These are phyloP conservation scores for Trypanosoma congolense DNA, from an alignment of 208 protist species.

Conservation along the genomic window DNA sequence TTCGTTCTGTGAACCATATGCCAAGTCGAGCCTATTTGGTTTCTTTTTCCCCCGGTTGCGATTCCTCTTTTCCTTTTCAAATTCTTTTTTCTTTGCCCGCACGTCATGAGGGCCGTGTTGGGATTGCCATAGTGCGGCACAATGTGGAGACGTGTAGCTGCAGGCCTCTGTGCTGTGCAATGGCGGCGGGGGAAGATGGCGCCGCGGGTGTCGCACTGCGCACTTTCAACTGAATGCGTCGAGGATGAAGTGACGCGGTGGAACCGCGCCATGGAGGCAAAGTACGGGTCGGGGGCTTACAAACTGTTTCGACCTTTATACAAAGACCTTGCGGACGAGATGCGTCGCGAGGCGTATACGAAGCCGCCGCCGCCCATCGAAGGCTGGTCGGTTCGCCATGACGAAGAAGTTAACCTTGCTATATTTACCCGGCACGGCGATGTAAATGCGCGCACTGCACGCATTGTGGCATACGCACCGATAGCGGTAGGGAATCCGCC, in stretches of 20 bases:
- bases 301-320: constrained; percentile 76
- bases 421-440: constrained; percentile 48
- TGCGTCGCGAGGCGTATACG: constrained; percentile 56
- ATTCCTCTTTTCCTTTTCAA: not conserved
- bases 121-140: constrained; percentile 4
- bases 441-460: constrained; percentile 22
- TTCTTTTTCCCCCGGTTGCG: not conserved
- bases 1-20: too few relatives aligned
- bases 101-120: not conserved
- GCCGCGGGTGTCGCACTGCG: not conserved
- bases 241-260: constrained; percentile 30
- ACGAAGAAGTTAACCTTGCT: constrained; percentile 38
- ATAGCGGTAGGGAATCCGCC: constrained; percentile 60
- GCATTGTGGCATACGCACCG: constrained; percentile 52
- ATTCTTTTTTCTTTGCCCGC: constrained; percentile 2
- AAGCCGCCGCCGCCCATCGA: constrained; percentile 66
- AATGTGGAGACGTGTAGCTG: constrained; percentile 5
- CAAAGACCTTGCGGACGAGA: constrained; percentile 78
- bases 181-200: not conserved
- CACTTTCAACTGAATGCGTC: constrained; percentile 21
- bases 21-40: too few relatives aligned
- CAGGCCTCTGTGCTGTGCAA: not conserved
- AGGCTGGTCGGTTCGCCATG: constrained; percentile 43
- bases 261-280: constrained; percentile 32
- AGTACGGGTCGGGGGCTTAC: constrained; percentile 69